Evolutionary conservation across 352 stramenopile genomes (phyloP).

Genomic region (Globisporangium paddicum): DNA sequence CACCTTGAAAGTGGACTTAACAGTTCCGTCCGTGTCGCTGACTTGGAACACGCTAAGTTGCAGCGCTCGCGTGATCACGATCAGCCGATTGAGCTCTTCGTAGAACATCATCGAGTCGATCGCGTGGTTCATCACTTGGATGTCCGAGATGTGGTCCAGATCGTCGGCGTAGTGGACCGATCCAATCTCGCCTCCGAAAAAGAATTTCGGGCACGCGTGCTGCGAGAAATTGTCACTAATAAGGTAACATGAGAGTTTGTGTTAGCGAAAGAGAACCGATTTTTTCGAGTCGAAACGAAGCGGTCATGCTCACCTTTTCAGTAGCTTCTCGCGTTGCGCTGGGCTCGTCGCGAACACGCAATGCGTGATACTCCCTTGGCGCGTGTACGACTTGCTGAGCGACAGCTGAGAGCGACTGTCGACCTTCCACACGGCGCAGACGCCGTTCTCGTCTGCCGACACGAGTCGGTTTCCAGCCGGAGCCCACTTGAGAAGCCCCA

Average conservation of each 20-base stretch:
- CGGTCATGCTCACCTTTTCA: conserved; percentile 29
- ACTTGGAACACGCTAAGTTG: conserved; percentile 91
- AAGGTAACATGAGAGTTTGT: not conserved
- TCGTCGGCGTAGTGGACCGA: conserved; percentile 91
- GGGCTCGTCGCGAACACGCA: conserved; percentile 77
- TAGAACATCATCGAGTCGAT: conserved; percentile 91
- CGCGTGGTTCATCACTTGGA: conserved; percentile 80
- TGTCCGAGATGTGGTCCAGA: conserved; percentile 88
- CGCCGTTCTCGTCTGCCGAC: conserved; percentile 83
- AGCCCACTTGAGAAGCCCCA: conserved; percentile 87
- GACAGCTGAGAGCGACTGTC: conserved; percentile 74
- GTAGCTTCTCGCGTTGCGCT: conserved; percentile 27
- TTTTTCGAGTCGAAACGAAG: not conserved
- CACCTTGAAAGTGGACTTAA: conserved; percentile 82
- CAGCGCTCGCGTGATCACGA: conserved; percentile 89
- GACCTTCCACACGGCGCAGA: conserved; percentile 85
- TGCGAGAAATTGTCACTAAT: conserved; percentile 47
- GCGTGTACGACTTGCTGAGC: conserved; percentile 79
- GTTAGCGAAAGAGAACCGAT: not conserved
- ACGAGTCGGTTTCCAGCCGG: conserved; percentile 84
- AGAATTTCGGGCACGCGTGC: conserved; percentile 81
- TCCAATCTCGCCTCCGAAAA: conserved; percentile 91
- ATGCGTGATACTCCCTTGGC: conserved; percentile 84
- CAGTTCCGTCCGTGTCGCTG: conserved; percentile 64
- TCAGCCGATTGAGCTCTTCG: conserved; percentile 70